Evolutionary conservation across 768 basidiomycete genomes (phyloP), one percentile per base, ranked within the genome.

Genomic region (Tremella mesenterica): DNA sequence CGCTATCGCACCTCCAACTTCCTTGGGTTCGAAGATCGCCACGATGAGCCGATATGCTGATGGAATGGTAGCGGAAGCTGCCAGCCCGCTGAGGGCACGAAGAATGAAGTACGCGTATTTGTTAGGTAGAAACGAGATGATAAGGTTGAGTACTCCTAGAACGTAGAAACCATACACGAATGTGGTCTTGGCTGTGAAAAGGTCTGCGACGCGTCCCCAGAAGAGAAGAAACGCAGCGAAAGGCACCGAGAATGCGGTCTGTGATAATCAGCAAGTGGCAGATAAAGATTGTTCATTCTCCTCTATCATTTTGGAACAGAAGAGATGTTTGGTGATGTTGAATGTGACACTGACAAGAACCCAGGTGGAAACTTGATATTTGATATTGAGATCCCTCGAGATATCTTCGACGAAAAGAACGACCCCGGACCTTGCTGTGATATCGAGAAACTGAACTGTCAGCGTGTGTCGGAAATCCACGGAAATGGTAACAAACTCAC

Each of bases 81-180:
- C 53, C 18, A 64, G 50, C 20, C 63, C 63, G 26, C 43, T 29
- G 18, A 61, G 2, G 3, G 54, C 63, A 7, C 63, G 49, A 14
- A 59, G 52, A 16, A 62, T 58, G 45, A 64, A 62, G 50, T 61
- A 63, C 1, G 66, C 45, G 50, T 58, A 58, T 18, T 63, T 55
- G 39, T 70, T 44, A 4, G 60, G 36, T 39, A 59, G 41, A 58
- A 70, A 67, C 1, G 52, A 53, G 48, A 60, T 54, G 33, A 59
- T 56, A 14, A 70, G 50, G 29, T 50, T 59, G 27, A 50, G 23
- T 12, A 65, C 18, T 12, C 60, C 71, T 0, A 67, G 39, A 1
- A 25, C n/a, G 18, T 58, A 10, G 56, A 71, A 69, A n/a, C 67
- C 70, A 27, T 54, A 56, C 12, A 57, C 46, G 59, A 71, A 71